Conservation (phyloP, 2,329 filamentous ascomycete species). For the Claviceps arundinis region DNA sequence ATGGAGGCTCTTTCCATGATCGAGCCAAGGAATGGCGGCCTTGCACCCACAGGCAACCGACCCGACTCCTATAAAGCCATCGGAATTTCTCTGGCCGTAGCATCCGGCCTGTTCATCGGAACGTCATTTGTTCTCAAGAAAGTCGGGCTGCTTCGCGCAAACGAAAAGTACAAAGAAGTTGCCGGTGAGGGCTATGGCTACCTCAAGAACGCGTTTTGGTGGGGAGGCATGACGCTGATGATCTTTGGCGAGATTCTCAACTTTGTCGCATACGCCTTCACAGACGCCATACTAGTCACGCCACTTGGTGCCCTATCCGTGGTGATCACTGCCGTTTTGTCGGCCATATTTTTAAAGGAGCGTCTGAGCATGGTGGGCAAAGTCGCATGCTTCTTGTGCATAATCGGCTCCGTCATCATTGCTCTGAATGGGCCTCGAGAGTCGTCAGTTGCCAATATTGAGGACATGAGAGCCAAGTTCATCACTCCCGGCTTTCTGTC, state of each 20-base stretch:
- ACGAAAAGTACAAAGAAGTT: slow-evolving; percentile 90
- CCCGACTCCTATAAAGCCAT: slow-evolving; percentile 59
- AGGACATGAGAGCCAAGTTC: slow-evolving; percentile 83
- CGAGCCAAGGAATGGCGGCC: background rate
- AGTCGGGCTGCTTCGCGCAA: slow-evolving; percentile 76
- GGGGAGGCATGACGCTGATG: slow-evolving; percentile 92
- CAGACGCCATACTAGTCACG: slow-evolving; percentile 89
- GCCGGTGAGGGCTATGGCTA: slow-evolving; percentile 96
- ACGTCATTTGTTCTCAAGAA: slow-evolving; percentile 95
- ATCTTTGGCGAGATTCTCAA: slow-evolving; percentile 94
- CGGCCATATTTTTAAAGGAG: slow-evolving; percentile 91
- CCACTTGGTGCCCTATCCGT: slow-evolving; percentile 84
- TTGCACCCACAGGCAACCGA: background rate
- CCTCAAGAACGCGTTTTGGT: slow-evolving; percentile 91
- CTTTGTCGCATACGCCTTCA: slow-evolving; percentile 92
- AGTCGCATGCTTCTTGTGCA: slow-evolving; percentile 89
- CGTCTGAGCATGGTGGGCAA: slow-evolving; percentile 91
- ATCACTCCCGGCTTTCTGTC: slow-evolving; percentile 74
- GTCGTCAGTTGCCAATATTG: slow-evolving; percentile 73
- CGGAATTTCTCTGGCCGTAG: slow-evolving; percentile 73
- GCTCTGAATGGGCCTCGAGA: slow-evolving; percentile 83
- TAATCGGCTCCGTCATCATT: slow-evolving; percentile 85
- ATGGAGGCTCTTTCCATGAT: background rate
- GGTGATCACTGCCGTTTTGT: slow-evolving; percentile 81
- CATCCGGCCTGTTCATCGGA: slow-evolving; percentile 86